Conservation (phyloP, 1,139 yeast genomes). For the Zygoascus sp. region DNA sequence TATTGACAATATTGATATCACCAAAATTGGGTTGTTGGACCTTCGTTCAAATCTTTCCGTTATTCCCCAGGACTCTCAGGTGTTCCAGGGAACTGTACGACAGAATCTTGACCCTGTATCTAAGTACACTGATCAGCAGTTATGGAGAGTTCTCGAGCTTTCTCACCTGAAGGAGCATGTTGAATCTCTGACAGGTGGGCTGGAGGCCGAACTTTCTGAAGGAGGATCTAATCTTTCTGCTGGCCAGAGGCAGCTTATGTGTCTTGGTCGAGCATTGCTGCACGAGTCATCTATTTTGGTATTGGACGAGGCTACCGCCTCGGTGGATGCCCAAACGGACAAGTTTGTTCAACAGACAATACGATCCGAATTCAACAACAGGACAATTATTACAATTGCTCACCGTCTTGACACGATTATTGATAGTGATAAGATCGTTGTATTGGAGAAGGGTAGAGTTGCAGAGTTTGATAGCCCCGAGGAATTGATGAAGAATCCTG, state of each 20-base stretch:
- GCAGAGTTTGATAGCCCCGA: constrained; percentile 66
- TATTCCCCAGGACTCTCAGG: constrained; percentile 73
- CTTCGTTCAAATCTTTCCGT: constrained; percentile 58
- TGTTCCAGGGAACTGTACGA: constrained; percentile 62
- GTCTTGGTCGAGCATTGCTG: constrained; percentile 69
- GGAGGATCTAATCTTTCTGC: constrained; percentile 71
- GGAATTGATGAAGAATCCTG: constrained; percentile 42
- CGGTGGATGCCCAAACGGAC: constrained; percentile 79
- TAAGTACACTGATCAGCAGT: constrained; percentile 44
- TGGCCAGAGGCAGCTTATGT: constrained; percentile 74
- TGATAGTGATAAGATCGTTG: constrained; percentile 70
- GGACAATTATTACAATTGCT: constrained; percentile 76
- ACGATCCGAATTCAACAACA: constrained; percentile 53
- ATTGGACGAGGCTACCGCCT: constrained; percentile 82
- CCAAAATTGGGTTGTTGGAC: constrained; percentile 53
- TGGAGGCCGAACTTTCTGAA: constrained; percentile 49
- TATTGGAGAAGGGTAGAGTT: constrained; percentile 62
- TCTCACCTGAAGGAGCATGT: constrained; percentile 81
- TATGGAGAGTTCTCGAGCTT: constrained; percentile 70
- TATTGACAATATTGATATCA: constrained; percentile 57
- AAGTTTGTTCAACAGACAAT: constrained; percentile 70
- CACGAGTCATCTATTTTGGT: constrained; percentile 59
- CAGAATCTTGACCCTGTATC: constrained; percentile 64
- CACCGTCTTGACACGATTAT: constrained; percentile 78
- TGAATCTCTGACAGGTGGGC: constrained; percentile 44